phyloP scores from a whole-genome alignment of 2,329 filamentous ascomycete species.

The Chrysoporthe deuterocubensis region DNA sequence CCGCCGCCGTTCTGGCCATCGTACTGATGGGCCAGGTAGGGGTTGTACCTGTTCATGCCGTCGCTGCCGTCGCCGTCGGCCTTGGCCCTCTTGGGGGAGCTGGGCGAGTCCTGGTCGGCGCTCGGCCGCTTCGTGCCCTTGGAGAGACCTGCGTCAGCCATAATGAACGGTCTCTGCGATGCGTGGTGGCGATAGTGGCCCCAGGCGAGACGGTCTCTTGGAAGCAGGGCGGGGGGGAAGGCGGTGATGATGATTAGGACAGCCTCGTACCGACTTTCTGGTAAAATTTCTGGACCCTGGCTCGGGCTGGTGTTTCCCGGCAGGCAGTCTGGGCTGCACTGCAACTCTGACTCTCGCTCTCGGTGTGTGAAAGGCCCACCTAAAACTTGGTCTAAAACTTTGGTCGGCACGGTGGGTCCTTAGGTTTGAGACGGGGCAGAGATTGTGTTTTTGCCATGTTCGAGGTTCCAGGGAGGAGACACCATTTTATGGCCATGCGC shows the following conservation, averaged over 20 bases:
- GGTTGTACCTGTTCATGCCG: conserved; percentile 59
- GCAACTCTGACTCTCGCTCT: neutral
- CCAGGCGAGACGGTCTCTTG: too few species aligned
- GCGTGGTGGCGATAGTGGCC: neutral
- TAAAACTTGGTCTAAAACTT: conserved; percentile 5
- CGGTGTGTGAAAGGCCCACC: neutral
- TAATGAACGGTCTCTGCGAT: conserved; percentile 31
- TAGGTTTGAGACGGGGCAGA: neutral
- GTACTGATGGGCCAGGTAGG: conserved; percentile 91
- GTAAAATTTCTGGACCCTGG: conserved; percentile 22
- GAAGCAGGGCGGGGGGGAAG: neutral
- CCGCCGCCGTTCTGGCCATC: conserved; percentile 43
- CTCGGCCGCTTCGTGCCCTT: conserved; percentile 50
- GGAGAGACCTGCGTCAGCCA: conserved; percentile 41
- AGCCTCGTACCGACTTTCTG: conserved; percentile 11
- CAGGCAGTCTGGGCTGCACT: conserved; percentile 2
- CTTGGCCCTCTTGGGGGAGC: conserved; percentile 37
- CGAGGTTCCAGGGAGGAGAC: too few species aligned
- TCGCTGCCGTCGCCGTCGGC: conserved; percentile 24
- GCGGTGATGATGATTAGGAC: neutral
- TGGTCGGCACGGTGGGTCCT: too few species aligned
- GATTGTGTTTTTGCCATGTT: neutral
- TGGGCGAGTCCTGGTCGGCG: conserved; percentile 47
- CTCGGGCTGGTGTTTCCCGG: neutral
- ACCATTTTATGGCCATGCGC: too few species aligned